Evolutionary conservation across 2,329 filamentous ascomycete genomes (phyloP).

Genomic region (Phoma sp.): DNA sequence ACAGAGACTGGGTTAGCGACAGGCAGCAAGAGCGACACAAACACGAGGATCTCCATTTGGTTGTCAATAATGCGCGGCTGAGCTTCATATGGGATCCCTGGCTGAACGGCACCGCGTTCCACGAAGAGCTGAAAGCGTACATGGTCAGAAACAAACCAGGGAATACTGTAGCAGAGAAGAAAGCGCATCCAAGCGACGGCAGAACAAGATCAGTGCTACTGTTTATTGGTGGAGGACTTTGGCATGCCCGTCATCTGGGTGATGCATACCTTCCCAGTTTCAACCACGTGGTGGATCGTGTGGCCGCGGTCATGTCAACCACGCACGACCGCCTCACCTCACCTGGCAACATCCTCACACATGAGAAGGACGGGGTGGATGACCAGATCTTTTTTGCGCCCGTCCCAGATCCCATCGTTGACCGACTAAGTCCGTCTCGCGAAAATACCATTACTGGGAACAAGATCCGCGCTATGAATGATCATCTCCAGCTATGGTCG

Average conservation of each 20-base stretch:
- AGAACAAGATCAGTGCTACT: conserved; percentile 51
- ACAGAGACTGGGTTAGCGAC: conserved; percentile 46
- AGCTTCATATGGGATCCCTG: conserved; percentile 69
- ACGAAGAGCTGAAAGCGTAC: conserved; percentile 51
- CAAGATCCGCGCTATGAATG: conserved; percentile 61
- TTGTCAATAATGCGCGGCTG: conserved; percentile 54
- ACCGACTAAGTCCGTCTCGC: conserved; percentile 51
- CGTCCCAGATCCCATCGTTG: conserved; percentile 54
- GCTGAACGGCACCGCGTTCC: conserved; percentile 58
- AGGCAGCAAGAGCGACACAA: conserved; percentile 17
- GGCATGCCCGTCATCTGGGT: conserved; percentile 60
- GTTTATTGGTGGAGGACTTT: conserved; percentile 62
- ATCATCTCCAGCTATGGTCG: conserved; percentile 55
- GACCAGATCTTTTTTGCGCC: conserved; percentile 54
- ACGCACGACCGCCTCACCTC: conserved; percentile 10
- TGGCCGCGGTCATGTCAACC: conserved; percentile 35
- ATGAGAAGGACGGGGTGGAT: conserved; percentile 25
- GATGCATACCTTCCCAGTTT: conserved; percentile 55
- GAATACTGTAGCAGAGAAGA: conserved; percentile 1
- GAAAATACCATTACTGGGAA: conserved; percentile 54
- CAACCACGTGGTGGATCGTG: conserved; percentile 53
- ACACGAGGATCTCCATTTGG: conserved; percentile 55
- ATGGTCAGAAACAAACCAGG: conserved; percentile 18
- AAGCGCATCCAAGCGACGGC: not conserved
- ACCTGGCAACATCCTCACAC: conserved; percentile 5